Base-by-base conservation (phyloP, 192 early-diverging fungal genomes). In the Podila verticillata region DNA sequence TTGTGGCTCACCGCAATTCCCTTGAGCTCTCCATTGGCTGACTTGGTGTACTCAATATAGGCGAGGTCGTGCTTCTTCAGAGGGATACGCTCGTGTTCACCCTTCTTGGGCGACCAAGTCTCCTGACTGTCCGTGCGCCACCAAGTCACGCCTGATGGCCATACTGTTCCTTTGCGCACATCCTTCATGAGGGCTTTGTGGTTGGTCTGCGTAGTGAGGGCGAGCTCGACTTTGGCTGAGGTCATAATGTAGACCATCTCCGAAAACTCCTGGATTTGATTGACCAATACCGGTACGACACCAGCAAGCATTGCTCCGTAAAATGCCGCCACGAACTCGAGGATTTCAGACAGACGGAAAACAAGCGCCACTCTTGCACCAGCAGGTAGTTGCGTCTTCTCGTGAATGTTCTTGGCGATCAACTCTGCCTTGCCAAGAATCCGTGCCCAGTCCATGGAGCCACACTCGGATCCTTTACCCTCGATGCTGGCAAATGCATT, bases 41-140 rank as follows among this genome's bases (percentile, higher is more conserved):
- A 92, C 63, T 94, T 95, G 56, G 91, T 91, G 60, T 91, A 95
- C 73, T 94, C 93, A 32, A 95, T 88, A 57, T 94, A 95, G 1
- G 94, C 94, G n/a, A 92, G 59, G 34, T 95, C 93, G 29, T 72
- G 69, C 2, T 75, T 72, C 1, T 13, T 15, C 31, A 87, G 74
- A 20, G 83, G 77, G 20, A 82, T 72, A 58, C 86, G 83, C 44
- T 88, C 87, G 13, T 78, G 74, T 36, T 75, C 67, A 17, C 74
- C 77, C 20, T 87, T 88, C 35, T 83, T 87, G 7, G 79, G 87
- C 72, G 79, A 87, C 75, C 78, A 91, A 0, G 86, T 86, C 24
- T 91, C 91, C 36, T 92, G 83, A 26, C 90, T 88, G 48, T 91
- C 92, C 9, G 93, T 95, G 57, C 92, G 91, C 88, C 91, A 92